Base-by-base conservation (phyloP, 768 basidiomycete species). In the Auricularia sp. region DNA sequence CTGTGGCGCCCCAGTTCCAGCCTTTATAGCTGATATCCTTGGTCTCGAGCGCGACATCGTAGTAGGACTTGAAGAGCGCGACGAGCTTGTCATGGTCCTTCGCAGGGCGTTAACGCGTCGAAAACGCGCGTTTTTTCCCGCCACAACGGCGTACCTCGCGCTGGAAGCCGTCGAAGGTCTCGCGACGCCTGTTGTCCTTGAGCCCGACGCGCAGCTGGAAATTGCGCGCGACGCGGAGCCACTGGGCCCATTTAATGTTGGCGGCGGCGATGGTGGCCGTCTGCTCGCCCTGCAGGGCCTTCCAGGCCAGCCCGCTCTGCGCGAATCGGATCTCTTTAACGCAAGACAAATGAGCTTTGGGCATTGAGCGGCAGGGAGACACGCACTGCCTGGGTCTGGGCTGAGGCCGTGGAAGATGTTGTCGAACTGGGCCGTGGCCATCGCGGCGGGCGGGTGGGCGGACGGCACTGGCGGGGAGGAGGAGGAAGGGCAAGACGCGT, bases 1-100 rank as follows among this genome's bases (percentile, higher is more conserved):
- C 93, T 2, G 92, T 91, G 36, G 88, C 84, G 3, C 97, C 97
- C 97, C 97, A 98, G 74, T 99, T 98, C 94, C 94, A 98, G 0
- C 97, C 97, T 73, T 92, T 94, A 73, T 95, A 85, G 13, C 91
- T 87, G 18, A 87, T 81, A 68, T 99, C 97, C 74, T 86, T 87
- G 3, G 82, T 83, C 73, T 98, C 97, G 29, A 98, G 79, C 3
- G 89, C 85, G 65, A 96, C 79, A 54, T 82, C 84, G 77, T 94
- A 98, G 75, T 94, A 85, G 67, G 90, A 90, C 76, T 96, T 95
- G 68, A 97, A 76, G 54, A 95, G 73, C 62, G 82, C 77, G 3
- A 87, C 79, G n/a, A 98, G 73, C 67, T 87, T 89, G 65, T 98
- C 97, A 65, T 92, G 89, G 74, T 99, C 96, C 92, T 97, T 33